phyloP scores from a whole-genome alignment of 2,329 filamentous ascomycete species.

The Ophiostoma australiae region DNA sequence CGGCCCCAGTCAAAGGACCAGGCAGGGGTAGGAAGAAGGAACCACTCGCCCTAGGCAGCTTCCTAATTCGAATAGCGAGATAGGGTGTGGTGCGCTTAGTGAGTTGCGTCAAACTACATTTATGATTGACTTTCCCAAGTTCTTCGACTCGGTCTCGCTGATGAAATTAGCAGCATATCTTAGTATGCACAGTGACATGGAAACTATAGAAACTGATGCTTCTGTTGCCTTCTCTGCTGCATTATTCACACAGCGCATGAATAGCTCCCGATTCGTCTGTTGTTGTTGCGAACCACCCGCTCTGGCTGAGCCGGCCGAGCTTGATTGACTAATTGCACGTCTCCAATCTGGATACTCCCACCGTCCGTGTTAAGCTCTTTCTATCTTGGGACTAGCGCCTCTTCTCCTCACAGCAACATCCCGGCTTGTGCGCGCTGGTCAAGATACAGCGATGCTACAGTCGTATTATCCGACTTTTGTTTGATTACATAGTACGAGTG shows the following conservation, averaged over 20 bases:
- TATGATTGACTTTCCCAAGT: background rate
- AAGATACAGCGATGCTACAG: background rate
- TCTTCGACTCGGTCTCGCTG: background rate
- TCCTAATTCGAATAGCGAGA: slow-evolving; percentile 1
- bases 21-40: background rate
- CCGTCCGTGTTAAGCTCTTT: slow-evolving; percentile 13
- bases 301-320: background rate
- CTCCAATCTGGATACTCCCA: background rate
- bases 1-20: background rate
- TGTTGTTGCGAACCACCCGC: no score
- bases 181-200: background rate
- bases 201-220: background rate
- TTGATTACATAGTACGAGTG: background rate
- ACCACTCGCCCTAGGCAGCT: slow-evolving; percentile 3
- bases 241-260: background rate
- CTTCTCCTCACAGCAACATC: background rate
- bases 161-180: background rate
- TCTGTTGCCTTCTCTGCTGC: background rate
- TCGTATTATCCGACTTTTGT: background rate
- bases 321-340: background rate
- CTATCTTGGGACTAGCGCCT: background rate
- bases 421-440: background rate
- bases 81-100: background rate
- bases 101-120: background rate
- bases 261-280: background rate